Evolutionary conservation across 345 rosid species (phyloP), one percentile per base, ranked within the genome.

Genomic region (Cardamine resedifolia): DNA sequence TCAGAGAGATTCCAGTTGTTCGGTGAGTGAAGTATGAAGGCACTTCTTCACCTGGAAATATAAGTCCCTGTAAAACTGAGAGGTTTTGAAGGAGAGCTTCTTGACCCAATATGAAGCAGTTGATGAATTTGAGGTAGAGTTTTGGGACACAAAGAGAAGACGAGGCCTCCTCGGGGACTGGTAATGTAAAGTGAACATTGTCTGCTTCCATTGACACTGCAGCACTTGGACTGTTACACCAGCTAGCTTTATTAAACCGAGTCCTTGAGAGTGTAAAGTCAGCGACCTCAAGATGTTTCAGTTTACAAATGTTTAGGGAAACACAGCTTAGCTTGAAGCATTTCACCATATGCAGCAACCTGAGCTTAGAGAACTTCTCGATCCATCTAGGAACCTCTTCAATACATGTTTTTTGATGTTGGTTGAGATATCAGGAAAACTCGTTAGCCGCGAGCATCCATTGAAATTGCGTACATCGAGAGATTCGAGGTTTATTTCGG

Each of bases 371-470:
- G 19, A 15, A 53, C 5, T 44, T 10, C 53, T 62, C 39, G 3
- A 62, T 44, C 67, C 53, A 43, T 16, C 16, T 5, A 44, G 39
- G 53, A 16, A 44, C 53, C 53, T 44, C 53, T 16, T 43, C 16
- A 5, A n/a, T 62, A 0, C n/a, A 27, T 45, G 68, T 64, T 28
- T 14, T 0, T 10, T 27, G 24, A 63, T 10, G 41, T 47, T 64
- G 43, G 43, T 47, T 11, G 62, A 44, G 8, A 76, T 56, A 23
- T 64, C 65, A 4, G 75, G 75, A 56, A 76, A 64, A 18, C 15
- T 50, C n/a, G 3, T 31, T 41, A 76, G 8, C 16, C 10, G 55
- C 12, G 12, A 21, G 68, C 84, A 81, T 31, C 34, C 34, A 31
- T 6, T 6, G 45, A 20, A 53, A 57, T 20, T 18, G 27, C 36